Evolutionary conservation across 495 filamentous ascomycete genomes (phyloP), one percentile per base, ranked within the genome.

Genomic region (Neurospora tetraspora): DNA sequence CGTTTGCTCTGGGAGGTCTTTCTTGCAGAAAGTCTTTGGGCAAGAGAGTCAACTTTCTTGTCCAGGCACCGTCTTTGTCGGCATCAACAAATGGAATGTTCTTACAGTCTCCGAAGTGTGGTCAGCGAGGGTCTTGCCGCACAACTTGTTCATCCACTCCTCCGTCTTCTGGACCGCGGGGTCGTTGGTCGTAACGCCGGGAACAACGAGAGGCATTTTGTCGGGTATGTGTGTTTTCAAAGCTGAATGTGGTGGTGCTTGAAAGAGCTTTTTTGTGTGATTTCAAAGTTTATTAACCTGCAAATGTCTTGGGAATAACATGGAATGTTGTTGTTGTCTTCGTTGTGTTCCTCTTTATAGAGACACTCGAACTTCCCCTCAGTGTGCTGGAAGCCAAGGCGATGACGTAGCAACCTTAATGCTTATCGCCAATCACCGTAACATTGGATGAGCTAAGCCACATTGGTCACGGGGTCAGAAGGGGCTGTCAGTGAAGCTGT

Each of bases 191-290:
- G 92, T 85, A 83, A 94, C 83, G 78, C 89, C 91, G 16, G 92
- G 92, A 20, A 94, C 88, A 77, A 95, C 89, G 82, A 95, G 92
- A 85, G 92, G 92, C 92, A 95, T 95, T 47, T 77, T 91, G 85
- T 70, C 45, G 61, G 68, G 45, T 69, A 1, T 71, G 23, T 0
- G 47, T n/a, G 6, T 27, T 53, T 20, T 11, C 69, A 65, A 8
- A 12, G 23, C 45, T 71, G 42, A 68, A 39, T n/a, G n/a, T n/a
- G n/a, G n/a, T n/a, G n/a, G n/a, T n/a, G n/a, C n/a, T n/a, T n/a
- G n/a, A n/a, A n/a, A n/a, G n/a, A n/a, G n/a, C n/a, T n/a, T n/a
- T n/a, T n/a, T 38, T 34, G 7, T 16, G 10, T 65, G 12, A 2
- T 61, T 27, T 16, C 12, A 14, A 1, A 9, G 2, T 27, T 27